These are phyloP conservation scores for Microsporum ferrugineum DNA, from an alignment of 2,329 filamentous ascomycete genomes.

Conservation along the genomic window DNA sequence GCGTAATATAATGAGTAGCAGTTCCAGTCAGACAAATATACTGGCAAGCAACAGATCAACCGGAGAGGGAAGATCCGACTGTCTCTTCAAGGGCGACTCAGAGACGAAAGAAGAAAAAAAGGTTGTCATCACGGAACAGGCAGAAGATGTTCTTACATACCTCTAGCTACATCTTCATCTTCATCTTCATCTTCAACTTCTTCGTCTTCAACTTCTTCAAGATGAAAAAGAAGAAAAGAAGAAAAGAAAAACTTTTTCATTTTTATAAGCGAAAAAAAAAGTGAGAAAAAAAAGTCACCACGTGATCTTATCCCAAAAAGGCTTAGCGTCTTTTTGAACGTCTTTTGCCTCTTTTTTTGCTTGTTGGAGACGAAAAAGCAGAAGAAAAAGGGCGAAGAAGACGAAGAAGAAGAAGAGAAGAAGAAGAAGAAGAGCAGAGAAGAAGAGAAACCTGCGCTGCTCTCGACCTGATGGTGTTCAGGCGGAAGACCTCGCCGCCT, in stretches of 20 bases:
- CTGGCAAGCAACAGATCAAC: conserved; percentile 61
- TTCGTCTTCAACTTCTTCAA: conserved; percentile 41
- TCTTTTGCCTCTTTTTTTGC: background rate
- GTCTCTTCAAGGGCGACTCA: conserved; percentile 58
- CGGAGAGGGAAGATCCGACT: conserved; percentile 50
- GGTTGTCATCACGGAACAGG: conserved; percentile 23
- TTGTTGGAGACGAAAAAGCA: background rate
- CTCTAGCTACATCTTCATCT: background rate
- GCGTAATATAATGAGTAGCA: background rate
- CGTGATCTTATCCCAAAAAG: background rate
- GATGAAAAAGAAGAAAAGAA: conserved; percentile 13
- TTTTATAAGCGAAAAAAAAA: background rate
- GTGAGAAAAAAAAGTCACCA: background rate
- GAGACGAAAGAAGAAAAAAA: conserved; percentile 46
- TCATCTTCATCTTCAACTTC: background rate
- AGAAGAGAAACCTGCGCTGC: background rate
- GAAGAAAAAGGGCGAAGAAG: background rate
- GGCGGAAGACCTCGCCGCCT: background rate
- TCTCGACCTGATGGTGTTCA: background rate
- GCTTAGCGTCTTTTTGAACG: background rate
- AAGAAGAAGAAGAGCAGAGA: background rate
- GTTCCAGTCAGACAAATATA: conserved; percentile 52
- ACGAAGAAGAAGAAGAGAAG: background rate
- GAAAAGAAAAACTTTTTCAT: conserved; percentile 10
- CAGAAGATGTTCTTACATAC: background rate